These are phyloP conservation scores for Coniochaeta sp. DNA, from an alignment of 2,329 filamentous ascomycete genomes.

Conservation along the genomic window DNA sequence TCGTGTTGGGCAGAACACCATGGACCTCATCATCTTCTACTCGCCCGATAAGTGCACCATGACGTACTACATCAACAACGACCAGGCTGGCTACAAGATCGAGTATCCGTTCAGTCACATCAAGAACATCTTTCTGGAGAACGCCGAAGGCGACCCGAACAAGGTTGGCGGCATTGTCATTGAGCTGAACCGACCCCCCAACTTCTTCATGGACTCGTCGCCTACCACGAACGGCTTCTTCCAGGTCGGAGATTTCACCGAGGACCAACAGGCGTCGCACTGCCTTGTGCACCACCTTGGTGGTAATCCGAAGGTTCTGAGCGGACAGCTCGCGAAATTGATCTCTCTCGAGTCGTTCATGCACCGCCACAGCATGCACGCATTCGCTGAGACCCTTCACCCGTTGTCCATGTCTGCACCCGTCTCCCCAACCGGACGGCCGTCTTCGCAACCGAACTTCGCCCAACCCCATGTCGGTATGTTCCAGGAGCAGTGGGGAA, in stretches of 20 bases:
- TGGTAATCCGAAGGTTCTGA: constrained; percentile 91
- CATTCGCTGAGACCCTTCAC: constrained; percentile 60
- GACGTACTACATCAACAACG: constrained; percentile 99
- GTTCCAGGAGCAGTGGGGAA: constrained; percentile 77
- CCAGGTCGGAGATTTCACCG: constrained; percentile 92
- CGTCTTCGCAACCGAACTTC: constrained; percentile 89
- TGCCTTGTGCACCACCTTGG: constrained; percentile 88
- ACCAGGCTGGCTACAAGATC: constrained; percentile 97
- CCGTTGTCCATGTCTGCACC: constrained; percentile 72
- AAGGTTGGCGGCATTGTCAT: constrained; percentile 85
- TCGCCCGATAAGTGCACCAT: constrained; percentile 97
- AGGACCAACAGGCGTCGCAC: constrained; percentile 91
- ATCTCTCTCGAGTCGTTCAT: constrained; percentile 94
- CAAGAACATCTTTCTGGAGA: constrained; percentile 94
- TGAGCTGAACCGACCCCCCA: constrained; percentile 81
- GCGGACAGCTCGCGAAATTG: constrained; percentile 89
- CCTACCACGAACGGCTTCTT: constrained; percentile 79
- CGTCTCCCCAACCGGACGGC: constrained; percentile 80
- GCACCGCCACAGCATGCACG: constrained; percentile 64
- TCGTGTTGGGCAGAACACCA: constrained; percentile 91
- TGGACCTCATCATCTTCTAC: constrained; percentile 99
- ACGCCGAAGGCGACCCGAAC: constrained; percentile 73
- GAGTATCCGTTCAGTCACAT: constrained; percentile 96
- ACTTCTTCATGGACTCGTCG: constrained; percentile 98
- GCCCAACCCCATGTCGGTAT: constrained; percentile 71